phyloP scores from a whole-genome alignment of 2,329 filamentous ascomycete genomes.

The Scedosporium aurantiacum region DNA sequence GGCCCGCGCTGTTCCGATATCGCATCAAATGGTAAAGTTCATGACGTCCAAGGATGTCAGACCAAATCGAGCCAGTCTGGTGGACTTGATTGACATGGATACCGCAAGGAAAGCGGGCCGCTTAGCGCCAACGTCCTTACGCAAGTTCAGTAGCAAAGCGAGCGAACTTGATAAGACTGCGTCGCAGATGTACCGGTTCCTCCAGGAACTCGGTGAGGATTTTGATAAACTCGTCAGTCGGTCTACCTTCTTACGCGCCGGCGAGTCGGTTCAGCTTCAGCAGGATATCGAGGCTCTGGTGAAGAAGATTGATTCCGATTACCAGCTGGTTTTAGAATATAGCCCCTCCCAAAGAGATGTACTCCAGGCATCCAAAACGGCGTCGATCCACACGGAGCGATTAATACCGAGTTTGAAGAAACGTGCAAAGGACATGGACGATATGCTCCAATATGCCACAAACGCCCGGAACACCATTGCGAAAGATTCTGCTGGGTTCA shows the following conservation, averaged over 20 bases:
- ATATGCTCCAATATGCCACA: slow-evolving; percentile 45
- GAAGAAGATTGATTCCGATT: slow-evolving; percentile 79
- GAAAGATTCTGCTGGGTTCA: slow-evolving; percentile 55
- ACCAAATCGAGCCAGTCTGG: slow-evolving; percentile 46
- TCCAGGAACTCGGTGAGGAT: slow-evolving; percentile 48
- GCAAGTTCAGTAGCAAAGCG: slow-evolving; percentile 49
- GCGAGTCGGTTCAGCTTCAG: slow-evolving; percentile 58
- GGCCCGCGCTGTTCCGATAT: slow-evolving; percentile 53
- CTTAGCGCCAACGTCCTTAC: slow-evolving; percentile 45
- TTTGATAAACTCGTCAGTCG: slow-evolving; percentile 49
- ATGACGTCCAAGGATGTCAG: slow-evolving; percentile 42
- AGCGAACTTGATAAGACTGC: slow-evolving; percentile 50
- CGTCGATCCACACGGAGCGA: slow-evolving; percentile 51
- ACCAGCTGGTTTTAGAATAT: slow-evolving; percentile 63
- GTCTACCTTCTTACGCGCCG: slow-evolving; percentile 43
- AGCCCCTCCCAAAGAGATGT: slow-evolving; percentile 50
- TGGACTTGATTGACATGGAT: slow-evolving; percentile 66
- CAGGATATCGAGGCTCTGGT: slow-evolving; percentile 78
- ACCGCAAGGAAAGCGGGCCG: slow-evolving; percentile 62
- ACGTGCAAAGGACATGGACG: slow-evolving; percentile 49
- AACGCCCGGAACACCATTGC: slow-evolving; percentile 59
- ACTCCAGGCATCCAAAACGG: slow-evolving; percentile 51
- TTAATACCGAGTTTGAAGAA: slow-evolving; percentile 47
- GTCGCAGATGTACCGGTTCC: slow-evolving; percentile 47
- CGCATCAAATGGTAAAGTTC: slow-evolving; percentile 53